Evolutionary conservation across 2,329 filamentous ascomycete species (phyloP).

Genomic region (Fusarium oxysporum): DNA sequence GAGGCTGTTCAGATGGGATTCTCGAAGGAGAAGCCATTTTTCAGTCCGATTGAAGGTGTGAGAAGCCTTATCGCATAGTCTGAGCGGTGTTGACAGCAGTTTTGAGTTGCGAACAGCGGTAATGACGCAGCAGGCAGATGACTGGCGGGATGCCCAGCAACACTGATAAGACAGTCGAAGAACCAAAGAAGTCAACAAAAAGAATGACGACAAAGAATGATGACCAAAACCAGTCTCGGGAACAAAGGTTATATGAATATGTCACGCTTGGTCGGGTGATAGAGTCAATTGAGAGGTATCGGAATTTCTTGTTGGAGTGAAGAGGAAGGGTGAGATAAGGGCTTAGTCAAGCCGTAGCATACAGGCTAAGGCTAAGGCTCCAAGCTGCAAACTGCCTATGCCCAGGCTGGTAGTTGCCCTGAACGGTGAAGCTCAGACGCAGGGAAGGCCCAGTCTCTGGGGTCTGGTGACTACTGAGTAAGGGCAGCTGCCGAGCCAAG

Average conservation of each 20-base stretch:
- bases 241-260: slow-evolving; percentile 17
- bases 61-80: slow-evolving; percentile 45
- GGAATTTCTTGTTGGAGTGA: slow-evolving; percentile 26
- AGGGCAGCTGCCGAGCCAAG: slow-evolving; percentile 34
- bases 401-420: slow-evolving; percentile 23
- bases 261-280: slow-evolving; percentile 34
- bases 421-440: slow-evolving; percentile 30
- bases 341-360: slow-evolving; percentile 20
- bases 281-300: slow-evolving; percentile 35
- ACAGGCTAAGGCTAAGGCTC: neutral
- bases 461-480: slow-evolving; percentile 41
- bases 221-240: slow-evolving; percentile 22
- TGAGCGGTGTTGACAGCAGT: slow-evolving; percentile 15
- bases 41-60: slow-evolving; percentile 27
- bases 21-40: slow-evolving; percentile 55
- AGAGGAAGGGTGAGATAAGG: slow-evolving; percentile 36
- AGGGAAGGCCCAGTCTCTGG: slow-evolving; percentile 21
- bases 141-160: slow-evolving; percentile 11
- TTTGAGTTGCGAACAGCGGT: slow-evolving; percentile 18
- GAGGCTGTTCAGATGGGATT: slow-evolving; percentile 53
- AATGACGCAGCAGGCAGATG: slow-evolving; percentile 24
- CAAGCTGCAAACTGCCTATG: neutral
- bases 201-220: slow-evolving; percentile 33
- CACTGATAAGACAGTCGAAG: slow-evolving; percentile 18
- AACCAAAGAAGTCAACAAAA: slow-evolving; percentile 17